Evolutionary conservation across 2,329 filamentous ascomycete species (phyloP), one percentile per base, ranked within the genome.

Genomic region (Stachybotrys elegans): DNA sequence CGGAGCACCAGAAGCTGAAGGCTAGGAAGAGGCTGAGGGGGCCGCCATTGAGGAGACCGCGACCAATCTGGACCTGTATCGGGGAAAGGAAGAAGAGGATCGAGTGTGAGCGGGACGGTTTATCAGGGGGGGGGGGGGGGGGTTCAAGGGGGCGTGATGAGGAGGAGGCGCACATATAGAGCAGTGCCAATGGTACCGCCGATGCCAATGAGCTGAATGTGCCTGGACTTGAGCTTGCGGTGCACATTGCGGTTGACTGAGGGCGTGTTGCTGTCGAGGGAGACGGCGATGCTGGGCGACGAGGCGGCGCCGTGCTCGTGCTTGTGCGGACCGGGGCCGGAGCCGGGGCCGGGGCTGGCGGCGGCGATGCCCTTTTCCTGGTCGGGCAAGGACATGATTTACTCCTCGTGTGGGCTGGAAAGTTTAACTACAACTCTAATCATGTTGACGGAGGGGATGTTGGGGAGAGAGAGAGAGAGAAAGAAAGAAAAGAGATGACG

Each of bases 181-280:
- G 75, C 78, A 2, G 78, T 84, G 16, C 81, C 80, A 48, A 84
- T 83, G 6, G 79, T 82, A 1, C 79, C 81, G 31, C 80, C 81
- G 45, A 84, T 83, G 23, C 75, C 79, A 54, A 79, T 79, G 23
- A 80, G 63, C 54, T 81, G 77, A 37, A 81, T 78, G 50, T 80
- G 76, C 2, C 76, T 71, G 19, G 73, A 62, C 57, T 78, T 79
- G 48, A 80, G 70, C 46, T 61, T 71, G 38, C 76, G 71, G 41
- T 78, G 72, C 22, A 40, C 55, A 46, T 75, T 70, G 16, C 48
- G 43, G 13, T 48, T 54, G 14, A 11, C 14, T 11, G 16, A 16
- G 34, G 22, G 22, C 31, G 47, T 23, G n/a, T 40, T 43, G 27
- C 44, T 46, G 29, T 48, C 49, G 17, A 56, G 22, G 7, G 55